Evolutionary conservation across 495 filamentous ascomycete genomes (phyloP), one percentile per base, ranked within the genome.

Genomic region (Neurospora cerealis): DNA sequence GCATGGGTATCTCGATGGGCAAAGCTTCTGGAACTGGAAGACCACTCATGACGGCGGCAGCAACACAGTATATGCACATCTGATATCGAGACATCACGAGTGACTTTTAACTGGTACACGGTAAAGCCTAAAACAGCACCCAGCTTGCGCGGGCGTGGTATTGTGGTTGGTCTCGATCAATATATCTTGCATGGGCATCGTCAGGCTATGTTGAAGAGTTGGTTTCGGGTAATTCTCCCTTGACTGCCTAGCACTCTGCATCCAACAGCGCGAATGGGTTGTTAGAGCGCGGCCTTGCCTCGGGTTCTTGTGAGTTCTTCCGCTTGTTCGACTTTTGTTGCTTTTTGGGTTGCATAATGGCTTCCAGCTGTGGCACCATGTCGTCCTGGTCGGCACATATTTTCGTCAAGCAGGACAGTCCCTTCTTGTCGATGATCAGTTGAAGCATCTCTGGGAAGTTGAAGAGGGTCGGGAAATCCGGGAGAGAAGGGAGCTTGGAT

Each of bases 381-480:
- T 76, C 73, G 5, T 74, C 41, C 28, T 73, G 46, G 1, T 77
- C 74, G 10, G 46, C 39, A 17, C 71, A 79, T 4, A 79, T 38
- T 13, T 10, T 36, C 24, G 69, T 34, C 71, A 79, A 48, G 36
- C 70, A 78, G 8, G 44, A 1, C 1, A 78, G 70, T 15, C 73
- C 74, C 4, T 70, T 77, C 41, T 39, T 70, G 8, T 74, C 60
- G 15, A 71, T 73, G n/a, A 78, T 38, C n/a, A 8, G 13, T 13
- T 9, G 34, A 4, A 80, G 66, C 11, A 72, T 75, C 9, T 78
- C 69, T 7, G 71, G 71, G 46, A 81, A 80, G 17, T 28, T 46
- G 4, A 40, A 13, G 2, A 72, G 13, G 17, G 76, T 77, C 2
- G 79, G 79, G 37, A 77, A 80, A 0, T 69, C 71, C 13, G 73